These are phyloP conservation scores for Porcisia deanei DNA, from an alignment of 208 protist genomes.

Conservation along the genomic window DNA sequence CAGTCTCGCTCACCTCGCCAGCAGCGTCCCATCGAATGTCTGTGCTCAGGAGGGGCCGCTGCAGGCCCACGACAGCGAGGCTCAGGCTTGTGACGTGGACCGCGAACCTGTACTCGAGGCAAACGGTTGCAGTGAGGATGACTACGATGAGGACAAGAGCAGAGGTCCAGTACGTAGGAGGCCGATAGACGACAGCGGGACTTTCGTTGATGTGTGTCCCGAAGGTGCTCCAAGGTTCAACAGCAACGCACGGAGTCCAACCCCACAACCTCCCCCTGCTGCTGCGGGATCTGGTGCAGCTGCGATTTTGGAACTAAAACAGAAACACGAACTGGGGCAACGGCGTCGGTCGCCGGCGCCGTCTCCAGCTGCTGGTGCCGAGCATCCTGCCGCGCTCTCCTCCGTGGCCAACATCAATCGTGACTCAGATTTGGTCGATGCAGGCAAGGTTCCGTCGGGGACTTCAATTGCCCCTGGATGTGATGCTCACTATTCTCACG, in stretches of 20 bases:
- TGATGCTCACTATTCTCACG: not conserved
- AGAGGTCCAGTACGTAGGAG: not conserved
- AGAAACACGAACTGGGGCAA: slow-evolving; percentile 7
- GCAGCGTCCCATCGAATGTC: not conserved
- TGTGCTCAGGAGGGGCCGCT: not conserved
- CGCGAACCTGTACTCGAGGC: not conserved
- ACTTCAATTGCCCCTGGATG: not conserved
- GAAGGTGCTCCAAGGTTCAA: not conserved
- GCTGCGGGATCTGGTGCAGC: slow-evolving; percentile 40
- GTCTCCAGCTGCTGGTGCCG: no score
- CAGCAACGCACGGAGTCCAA: no score
- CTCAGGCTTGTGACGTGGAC: not conserved
- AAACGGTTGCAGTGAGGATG: not conserved
- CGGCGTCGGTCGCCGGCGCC: not conserved
- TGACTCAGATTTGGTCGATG: not conserved
- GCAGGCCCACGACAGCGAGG: not conserved
- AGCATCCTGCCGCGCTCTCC: not conserved
- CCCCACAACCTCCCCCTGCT: slow-evolving; percentile 22
- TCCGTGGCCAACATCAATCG: not conserved
- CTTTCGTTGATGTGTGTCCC: not conserved
- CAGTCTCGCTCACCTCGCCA: slow-evolving; percentile 9
- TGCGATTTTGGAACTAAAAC: slow-evolving; percentile 35
- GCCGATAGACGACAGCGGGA: slow-evolving; percentile 8
- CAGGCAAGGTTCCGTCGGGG: not conserved
- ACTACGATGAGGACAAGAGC: not conserved